Percentiles rank a stretch among this genome's conserved stretches.
Conservation (phyloP, 352 stramenopile genomes). For the Phytopythium vexans region DNA sequence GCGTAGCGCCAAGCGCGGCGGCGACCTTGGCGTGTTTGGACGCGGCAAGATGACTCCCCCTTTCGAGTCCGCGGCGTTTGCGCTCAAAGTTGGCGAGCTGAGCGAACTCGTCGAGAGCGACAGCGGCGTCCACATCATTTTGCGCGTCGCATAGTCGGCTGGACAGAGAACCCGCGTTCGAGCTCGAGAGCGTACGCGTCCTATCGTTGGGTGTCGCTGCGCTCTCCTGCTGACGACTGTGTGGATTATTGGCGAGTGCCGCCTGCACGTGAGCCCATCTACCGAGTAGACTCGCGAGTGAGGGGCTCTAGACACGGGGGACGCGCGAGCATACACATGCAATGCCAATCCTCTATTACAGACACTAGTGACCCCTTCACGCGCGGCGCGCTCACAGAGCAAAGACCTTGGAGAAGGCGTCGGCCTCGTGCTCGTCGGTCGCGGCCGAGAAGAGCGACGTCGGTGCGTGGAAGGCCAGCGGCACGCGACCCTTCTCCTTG, state of each 20-base stretch:
- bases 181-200: too few relatives aligned
- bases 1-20: conserved; percentile 86
- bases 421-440: conserved; percentile 12
- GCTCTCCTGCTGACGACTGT: too few relatives aligned
- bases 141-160: conserved; percentile 73
- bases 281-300: too few relatives aligned
- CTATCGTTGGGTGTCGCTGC: too few relatives aligned
- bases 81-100: conserved; percentile 91
- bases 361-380: too few relatives aligned
- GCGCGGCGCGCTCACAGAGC: conserved; percentile 42
- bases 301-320: too few relatives aligned
- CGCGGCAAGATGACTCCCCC: conserved; percentile 91
- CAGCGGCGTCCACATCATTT: conserved; percentile 96
- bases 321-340: background rate
- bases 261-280: too few relatives aligned
- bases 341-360: background rate
- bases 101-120: conserved; percentile 95
- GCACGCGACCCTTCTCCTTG: conserved; percentile 74
- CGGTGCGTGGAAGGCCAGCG: conserved; percentile 65
- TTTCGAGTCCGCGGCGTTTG: conserved; percentile 92
- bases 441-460: conserved; percentile 45
- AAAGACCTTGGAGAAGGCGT: conserved; percentile 70
- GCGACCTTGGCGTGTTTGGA: conserved; percentile 87
- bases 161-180: too few relatives aligned
- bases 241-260: too few relatives aligned